Conservation (phyloP, 345 rosid species). For the Kernera saxatilis region DNA sequence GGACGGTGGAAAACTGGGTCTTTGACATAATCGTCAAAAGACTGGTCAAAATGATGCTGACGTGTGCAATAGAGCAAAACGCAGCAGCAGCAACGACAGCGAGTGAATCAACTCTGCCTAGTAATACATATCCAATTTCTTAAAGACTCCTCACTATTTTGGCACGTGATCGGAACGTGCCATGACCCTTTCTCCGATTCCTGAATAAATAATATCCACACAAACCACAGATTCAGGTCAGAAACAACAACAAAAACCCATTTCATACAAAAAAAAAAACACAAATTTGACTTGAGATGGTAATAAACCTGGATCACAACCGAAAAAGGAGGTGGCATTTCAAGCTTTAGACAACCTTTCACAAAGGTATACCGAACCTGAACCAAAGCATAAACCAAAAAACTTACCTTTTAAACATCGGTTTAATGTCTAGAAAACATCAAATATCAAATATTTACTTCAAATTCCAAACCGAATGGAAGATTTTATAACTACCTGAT, state of each 20-base stretch:
- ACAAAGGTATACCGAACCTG: conserved; percentile 73
- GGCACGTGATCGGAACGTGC: conserved; percentile 60
- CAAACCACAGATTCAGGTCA: neutral
- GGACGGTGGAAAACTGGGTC: neutral
- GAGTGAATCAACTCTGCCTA: neutral
- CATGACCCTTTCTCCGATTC: conserved; percentile 89
- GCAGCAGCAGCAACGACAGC: neutral
- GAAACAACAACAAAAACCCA: neutral
- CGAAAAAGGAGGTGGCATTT: conserved; percentile 64
- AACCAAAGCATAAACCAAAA: neutral
- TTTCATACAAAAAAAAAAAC: neutral
- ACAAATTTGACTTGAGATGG: neutral
- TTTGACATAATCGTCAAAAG: neutral
- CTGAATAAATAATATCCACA: conserved; percentile 30
- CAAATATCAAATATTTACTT: neutral
- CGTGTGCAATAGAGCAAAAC: neutral
- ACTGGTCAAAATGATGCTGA: neutral
- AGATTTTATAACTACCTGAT: conserved; percentile 33
- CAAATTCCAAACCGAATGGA: neutral
- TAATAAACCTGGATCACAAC: conserved; percentile 60
- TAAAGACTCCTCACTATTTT: conserved; percentile 27
- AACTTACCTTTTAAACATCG: neutral
- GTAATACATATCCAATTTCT: conserved; percentile 61
- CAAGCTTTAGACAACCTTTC: conserved; percentile 59
- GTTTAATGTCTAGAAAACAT: neutral